A percentile compares a stretch with the other conserved stretches of the same genome.
These are phyloP conservation scores for Medicago ruthenica DNA, from an alignment of 306 rosid genomes.

Conservation along the genomic window DNA sequence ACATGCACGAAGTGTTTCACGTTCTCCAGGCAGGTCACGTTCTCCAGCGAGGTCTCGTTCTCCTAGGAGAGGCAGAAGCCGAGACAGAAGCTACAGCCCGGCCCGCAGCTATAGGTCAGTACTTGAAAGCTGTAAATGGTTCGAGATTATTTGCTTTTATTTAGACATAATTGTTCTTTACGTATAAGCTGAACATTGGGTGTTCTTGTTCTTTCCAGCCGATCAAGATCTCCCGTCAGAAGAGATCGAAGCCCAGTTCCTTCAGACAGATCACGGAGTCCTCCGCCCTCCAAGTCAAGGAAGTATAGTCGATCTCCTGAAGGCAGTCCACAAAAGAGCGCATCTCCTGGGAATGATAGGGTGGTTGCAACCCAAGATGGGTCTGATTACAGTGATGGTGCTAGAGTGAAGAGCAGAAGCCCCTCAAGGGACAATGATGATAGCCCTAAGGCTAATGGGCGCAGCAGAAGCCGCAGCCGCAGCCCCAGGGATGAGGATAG, in stretches of 20 bases:
- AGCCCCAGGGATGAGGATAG: slow-evolving; percentile 67
- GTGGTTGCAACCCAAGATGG: slow-evolving; percentile 50
- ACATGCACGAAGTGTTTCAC: slow-evolving; percentile 60
- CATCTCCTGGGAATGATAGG: slow-evolving; percentile 59
- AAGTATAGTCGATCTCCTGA: slow-evolving; percentile 61
- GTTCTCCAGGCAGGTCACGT: slow-evolving; percentile 53
- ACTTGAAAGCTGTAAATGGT: neutral
- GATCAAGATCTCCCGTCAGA: slow-evolving; percentile 69
- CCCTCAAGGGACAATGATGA: slow-evolving; percentile 53
- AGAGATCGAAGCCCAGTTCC: slow-evolving; percentile 61
- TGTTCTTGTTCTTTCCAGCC: slow-evolving; percentile 53
- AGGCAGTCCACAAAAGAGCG: slow-evolving; percentile 54
- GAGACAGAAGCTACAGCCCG: slow-evolving; percentile 71
- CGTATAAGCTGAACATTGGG: slow-evolving; percentile 2
- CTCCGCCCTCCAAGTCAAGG: slow-evolving; percentile 58
- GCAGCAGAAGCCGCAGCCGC: slow-evolving; percentile 43
- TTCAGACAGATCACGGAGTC: slow-evolving; percentile 63
- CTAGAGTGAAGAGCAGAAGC: slow-evolving; percentile 60
- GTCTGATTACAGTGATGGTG: slow-evolving; percentile 60
- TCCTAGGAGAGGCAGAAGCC: slow-evolving; percentile 74
- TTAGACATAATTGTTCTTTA: neutral
- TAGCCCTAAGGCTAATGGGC: slow-evolving; percentile 61
- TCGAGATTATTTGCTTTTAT: neutral
- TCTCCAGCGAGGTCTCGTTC: slow-evolving; percentile 61
- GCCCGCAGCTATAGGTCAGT: slow-evolving; percentile 73